These are phyloP conservation scores for Rehmannia glutinosa DNA, from an alignment of 257 asterid genomes.

Conservation along the genomic window DNA sequence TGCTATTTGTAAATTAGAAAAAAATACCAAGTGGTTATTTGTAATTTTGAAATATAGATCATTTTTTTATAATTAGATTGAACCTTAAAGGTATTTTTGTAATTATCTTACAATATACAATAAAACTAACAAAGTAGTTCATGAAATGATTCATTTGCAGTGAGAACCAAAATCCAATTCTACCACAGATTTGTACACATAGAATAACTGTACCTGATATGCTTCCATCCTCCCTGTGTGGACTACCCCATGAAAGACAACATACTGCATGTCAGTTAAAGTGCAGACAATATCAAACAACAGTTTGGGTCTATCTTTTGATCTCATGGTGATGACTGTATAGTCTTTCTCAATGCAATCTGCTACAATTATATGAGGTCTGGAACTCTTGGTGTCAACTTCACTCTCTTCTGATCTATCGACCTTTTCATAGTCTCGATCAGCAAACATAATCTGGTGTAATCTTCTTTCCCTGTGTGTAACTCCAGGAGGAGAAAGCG, in stretches of 20 bases:
- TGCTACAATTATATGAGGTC: slow-evolving; percentile 53
- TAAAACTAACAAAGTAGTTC: neutral
- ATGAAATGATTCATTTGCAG: neutral
- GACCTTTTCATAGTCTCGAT: slow-evolving; percentile 59
- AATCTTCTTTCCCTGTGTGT: slow-evolving; percentile 76
- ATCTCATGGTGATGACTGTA: slow-evolving; percentile 67
- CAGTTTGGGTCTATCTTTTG: slow-evolving; percentile 78
- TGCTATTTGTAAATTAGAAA: no score
- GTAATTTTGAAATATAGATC: no score
- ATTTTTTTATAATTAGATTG: no score
- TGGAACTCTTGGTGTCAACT: slow-evolving; percentile 33
- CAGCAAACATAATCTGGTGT: slow-evolving; percentile 87
- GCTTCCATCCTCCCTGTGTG: slow-evolving; percentile 69
- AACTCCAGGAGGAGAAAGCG: slow-evolving; percentile 62
- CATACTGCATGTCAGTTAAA: slow-evolving; percentile 84
- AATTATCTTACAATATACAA: neutral
- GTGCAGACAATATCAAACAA: slow-evolving; percentile 77
- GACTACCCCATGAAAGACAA: slow-evolving; percentile 76
- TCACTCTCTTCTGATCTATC: slow-evolving; percentile 25
- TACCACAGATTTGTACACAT: neutral
- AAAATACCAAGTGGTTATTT: no score
- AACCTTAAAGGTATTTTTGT: neutral
- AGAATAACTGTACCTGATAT: slow-evolving; percentile 46
- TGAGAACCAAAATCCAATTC: neutral
- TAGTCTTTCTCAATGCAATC: slow-evolving; percentile 63